Evolutionary conservation across 768 basidiomycete genomes (phyloP).

Genomic region (Lactarius sp.): DNA sequence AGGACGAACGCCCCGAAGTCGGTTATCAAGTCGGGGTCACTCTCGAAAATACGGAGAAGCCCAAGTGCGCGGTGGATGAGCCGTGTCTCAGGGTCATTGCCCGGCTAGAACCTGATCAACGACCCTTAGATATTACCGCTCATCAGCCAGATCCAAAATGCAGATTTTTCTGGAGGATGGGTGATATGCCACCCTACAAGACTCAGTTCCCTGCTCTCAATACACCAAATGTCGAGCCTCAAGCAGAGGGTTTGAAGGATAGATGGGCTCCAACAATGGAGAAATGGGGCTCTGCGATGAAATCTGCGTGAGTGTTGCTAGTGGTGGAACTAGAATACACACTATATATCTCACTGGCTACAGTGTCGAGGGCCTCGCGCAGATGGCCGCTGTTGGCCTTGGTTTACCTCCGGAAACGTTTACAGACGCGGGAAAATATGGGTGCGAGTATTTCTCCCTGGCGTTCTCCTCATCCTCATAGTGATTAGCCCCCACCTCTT

Average conservation of each 20-base stretch:
- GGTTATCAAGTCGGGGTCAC: slow-evolving; percentile 93
- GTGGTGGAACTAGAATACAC: neutral
- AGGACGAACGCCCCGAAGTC: slow-evolving; percentile 80
- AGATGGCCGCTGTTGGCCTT: slow-evolving; percentile 84
- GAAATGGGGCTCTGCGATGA: slow-evolving; percentile 87
- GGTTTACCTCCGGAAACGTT: slow-evolving; percentile 68
- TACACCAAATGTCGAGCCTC: slow-evolving; percentile 78
- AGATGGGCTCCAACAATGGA: slow-evolving; percentile 74
- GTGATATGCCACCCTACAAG: slow-evolving; percentile 64
- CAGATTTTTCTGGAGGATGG: slow-evolving; percentile 89
- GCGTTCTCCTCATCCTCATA: neutral
- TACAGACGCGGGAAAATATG: slow-evolving; percentile 76
- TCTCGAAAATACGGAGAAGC: slow-evolving; percentile 94
- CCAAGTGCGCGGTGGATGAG: slow-evolving; percentile 77
- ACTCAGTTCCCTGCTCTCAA: slow-evolving; percentile 74
- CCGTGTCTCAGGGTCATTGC: slow-evolving; percentile 80
- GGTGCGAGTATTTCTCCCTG: slow-evolving; percentile 42
- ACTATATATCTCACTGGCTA: slow-evolving; percentile 14
- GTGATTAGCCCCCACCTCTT: slow-evolving; percentile 70
- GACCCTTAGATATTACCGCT: slow-evolving; percentile 78
- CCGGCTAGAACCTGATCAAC: slow-evolving; percentile 65
- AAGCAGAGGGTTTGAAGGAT: slow-evolving; percentile 48
- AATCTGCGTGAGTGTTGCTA: slow-evolving; percentile 62
- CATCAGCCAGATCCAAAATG: slow-evolving; percentile 92
- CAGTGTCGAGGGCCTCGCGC: slow-evolving; percentile 81